Evolutionary conservation across 192 early-diverging fungal genomes (phyloP), one percentile per base, ranked within the genome.

Genomic region (Linnemannia zychae): DNA sequence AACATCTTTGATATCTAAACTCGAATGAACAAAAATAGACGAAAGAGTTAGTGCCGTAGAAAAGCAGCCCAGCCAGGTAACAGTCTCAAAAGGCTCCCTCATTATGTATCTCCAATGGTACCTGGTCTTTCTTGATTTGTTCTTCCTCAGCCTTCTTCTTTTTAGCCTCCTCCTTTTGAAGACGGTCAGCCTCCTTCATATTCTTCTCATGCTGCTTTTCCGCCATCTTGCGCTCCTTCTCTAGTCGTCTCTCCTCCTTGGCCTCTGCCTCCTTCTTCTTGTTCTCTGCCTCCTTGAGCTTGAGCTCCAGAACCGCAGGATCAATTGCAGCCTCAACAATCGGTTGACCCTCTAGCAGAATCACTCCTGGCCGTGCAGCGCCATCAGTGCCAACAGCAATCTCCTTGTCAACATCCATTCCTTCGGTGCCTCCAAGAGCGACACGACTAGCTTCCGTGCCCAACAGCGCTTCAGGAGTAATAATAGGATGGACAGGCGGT

Each of bases 111-210:
- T 73, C 24, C 34, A 24, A 74, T 36, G 50, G 46, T 53, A 75
- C 78, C 48, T 86, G 72, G 57, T 81, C 87, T 53, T 60, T 70
- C 31, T 81, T 67, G 37, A 78, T n/a, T 2, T 52, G 34, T 22
- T 80, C 80, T 75, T 84, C 88, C 50, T 89, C 81, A 33, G 91
- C 88, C 31, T 89, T 88, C 28, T 77, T 65, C 47, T 87, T 89
- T 77, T 86, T 82, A 11, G 89, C 87, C 63, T 91, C 88, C 22
- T 88, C 88, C 24, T 75, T 81, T 33, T 72, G 71, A 24, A 83
- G 49, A 20, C 74, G 74, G 44, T 85, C 88, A 28, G 88, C 89
- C 71, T 89, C 88, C 38, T 78, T 88, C 71, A 63, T 50, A 66
- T 78, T 72, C 75, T 80, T 89, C 72, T 86, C 88, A 0, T 72